Conservation (phyloP, 306 rosid genomes). For the Urtica urens region DNA sequence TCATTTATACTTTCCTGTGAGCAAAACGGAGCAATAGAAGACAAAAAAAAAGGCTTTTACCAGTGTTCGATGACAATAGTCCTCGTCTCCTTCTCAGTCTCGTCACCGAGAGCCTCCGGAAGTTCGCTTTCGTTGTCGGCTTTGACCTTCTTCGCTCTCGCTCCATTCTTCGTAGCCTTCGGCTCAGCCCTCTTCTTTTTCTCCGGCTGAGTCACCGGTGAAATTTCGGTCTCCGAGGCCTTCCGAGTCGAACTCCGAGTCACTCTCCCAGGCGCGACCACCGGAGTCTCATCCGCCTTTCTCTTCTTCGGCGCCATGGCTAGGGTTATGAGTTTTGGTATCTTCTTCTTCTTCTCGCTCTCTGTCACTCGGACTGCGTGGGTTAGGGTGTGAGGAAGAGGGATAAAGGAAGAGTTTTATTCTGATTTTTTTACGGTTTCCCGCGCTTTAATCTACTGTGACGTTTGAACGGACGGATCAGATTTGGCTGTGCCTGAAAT, state of each 20-base stretch:
- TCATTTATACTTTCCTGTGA: conserved; percentile 2
- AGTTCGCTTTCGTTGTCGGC: background rate
- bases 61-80: conserved; percentile 43
- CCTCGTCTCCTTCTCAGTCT: background rate
- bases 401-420: background rate
- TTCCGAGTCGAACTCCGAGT: conserved; percentile 23
- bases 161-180: conserved; percentile 3
- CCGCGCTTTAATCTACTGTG: conserved; percentile 18
- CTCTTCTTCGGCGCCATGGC: conserved; percentile 39
- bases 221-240: conserved; percentile 3
- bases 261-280: conserved; percentile 3
- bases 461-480: conserved; percentile 15
- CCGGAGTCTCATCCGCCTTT: conserved; percentile 8
- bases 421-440: conserved; percentile 3
- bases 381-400: background rate
- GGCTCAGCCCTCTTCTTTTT: conserved; percentile 11
- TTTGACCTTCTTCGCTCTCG: background rate
- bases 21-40: background rate
- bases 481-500: background rate
- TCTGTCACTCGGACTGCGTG: background rate
- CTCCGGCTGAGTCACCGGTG: background rate
- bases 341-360: background rate
- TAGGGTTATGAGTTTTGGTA: background rate
- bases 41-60: conserved; percentile 11
- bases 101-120: conserved; percentile 8